phyloP scores from a whole-genome alignment of 2,329 filamentous ascomycete genomes.

The Hypoxylon sp. region DNA sequence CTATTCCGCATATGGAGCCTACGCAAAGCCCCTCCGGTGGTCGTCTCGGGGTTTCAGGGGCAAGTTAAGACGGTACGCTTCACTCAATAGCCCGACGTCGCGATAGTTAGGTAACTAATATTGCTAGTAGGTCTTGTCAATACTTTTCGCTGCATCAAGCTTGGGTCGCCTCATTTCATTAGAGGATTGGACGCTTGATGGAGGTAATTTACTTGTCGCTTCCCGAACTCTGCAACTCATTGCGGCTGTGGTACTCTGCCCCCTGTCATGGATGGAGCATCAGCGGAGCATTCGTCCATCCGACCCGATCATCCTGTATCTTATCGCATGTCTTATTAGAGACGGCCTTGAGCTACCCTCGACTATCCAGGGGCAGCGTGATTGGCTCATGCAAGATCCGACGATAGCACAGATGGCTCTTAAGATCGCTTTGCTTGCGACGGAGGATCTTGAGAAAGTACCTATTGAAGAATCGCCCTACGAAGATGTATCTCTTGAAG shows the following conservation, averaged over 20 bases:
- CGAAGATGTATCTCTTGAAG: slow-evolving; percentile 47
- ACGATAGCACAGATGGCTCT: slow-evolving; percentile 32
- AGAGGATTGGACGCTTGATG: slow-evolving; percentile 2
- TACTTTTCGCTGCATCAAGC: slow-evolving; percentile 19
- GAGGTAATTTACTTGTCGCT: background rate
- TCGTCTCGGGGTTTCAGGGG: slow-evolving; percentile 27
- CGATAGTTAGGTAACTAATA: slow-evolving; percentile 6
- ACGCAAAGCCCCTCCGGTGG: slow-evolving; percentile 5
- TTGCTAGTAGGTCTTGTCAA: slow-evolving; percentile 20
- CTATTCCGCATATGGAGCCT: slow-evolving; percentile 22
- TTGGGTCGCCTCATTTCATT: slow-evolving; percentile 18
- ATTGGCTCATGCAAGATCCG: slow-evolving; percentile 22
- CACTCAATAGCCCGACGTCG: background rate
- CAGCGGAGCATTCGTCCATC: slow-evolving; percentile 43
- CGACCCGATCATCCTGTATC: slow-evolving; percentile 42
- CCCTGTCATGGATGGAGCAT: slow-evolving; percentile 43
- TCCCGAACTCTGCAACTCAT: slow-evolving; percentile 20
- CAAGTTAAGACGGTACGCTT: slow-evolving; percentile 22
- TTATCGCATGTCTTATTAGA: slow-evolving; percentile 40
- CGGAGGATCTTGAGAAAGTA: slow-evolving; percentile 45
- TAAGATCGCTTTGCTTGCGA: slow-evolving; percentile 44
- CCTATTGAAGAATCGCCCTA: slow-evolving; percentile 24
- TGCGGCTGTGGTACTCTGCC: slow-evolving; percentile 22
- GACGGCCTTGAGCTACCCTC: slow-evolving; percentile 36
- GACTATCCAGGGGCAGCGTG: slow-evolving; percentile 2